phyloP scores from a whole-genome alignment of 768 basidiomycete genomes.

The Auricularia cornea region DNA sequence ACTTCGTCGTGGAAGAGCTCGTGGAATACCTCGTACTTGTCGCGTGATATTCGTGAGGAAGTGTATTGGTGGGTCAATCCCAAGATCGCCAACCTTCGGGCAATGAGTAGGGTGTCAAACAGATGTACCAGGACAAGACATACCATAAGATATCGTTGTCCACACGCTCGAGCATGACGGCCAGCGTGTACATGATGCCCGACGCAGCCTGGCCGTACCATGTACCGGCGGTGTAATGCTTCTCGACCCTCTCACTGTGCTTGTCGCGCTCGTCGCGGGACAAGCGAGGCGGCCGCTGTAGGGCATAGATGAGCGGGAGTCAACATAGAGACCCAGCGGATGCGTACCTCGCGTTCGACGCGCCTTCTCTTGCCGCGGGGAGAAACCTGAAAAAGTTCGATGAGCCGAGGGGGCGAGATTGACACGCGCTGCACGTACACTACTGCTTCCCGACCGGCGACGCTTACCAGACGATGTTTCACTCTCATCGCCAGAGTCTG shows the following conservation, averaged over 20 bases:
- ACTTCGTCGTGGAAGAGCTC: slow-evolving; percentile 85
- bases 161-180: slow-evolving; percentile 81
- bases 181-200: slow-evolving; percentile 81
- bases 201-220: slow-evolving; percentile 87
- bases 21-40: slow-evolving; percentile 76
- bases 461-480: slow-evolving; percentile 25
- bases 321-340: slow-evolving; percentile 1
- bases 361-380: slow-evolving; percentile 48
- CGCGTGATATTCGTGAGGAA: slow-evolving; percentile 78
- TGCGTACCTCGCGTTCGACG: slow-evolving; percentile 31
- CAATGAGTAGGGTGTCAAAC: not conserved
- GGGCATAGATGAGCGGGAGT: not conserved
- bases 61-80: slow-evolving; percentile 91
- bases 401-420: slow-evolving; percentile 31
- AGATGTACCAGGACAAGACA: slow-evolving; percentile 14
- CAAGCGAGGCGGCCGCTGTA: slow-evolving; percentile 46
- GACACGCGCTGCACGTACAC: too few relatives aligned
- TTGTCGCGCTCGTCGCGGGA: slow-evolving; percentile 60
- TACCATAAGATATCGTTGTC: slow-evolving; percentile 94
- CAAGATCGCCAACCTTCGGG: slow-evolving; percentile 76
- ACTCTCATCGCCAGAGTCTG: slow-evolving; percentile 24
- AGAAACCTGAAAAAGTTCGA: not conserved
- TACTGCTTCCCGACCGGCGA: slow-evolving; percentile 11
- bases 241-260: slow-evolving; percentile 59
- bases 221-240: slow-evolving; percentile 79